phyloP scores from a whole-genome alignment of 2,329 filamentous ascomycete genomes.

The Coniochaeta sp. region DNA sequence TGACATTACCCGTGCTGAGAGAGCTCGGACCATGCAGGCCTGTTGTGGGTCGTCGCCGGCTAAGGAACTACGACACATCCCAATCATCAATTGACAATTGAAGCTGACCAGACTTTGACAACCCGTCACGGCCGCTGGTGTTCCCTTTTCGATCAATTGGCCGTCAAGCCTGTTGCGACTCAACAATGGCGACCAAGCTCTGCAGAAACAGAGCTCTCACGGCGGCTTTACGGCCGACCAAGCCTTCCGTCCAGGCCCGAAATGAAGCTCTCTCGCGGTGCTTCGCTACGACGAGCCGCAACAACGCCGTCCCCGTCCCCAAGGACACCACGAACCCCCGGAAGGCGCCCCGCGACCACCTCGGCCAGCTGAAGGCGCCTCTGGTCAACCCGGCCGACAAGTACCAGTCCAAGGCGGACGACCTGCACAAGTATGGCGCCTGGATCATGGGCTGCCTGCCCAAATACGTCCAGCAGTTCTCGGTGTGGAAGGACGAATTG shows the following conservation, averaged over 20 bases:
- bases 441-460: constrained; percentile 96
- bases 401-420: constrained; percentile 78
- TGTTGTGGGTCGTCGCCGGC: neutral
- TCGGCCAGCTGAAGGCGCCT: constrained; percentile 64
- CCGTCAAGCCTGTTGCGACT: constrained; percentile 23
- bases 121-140: neutral
- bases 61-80: no score
- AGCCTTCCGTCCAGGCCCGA: constrained; percentile 32
- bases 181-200: constrained; percentile 55
- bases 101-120: constrained; percentile 2
- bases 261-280: constrained; percentile 34
- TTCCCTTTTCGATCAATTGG: constrained; percentile 32
- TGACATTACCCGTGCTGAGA: neutral
- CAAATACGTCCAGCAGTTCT: constrained; percentile 98
- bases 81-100: neutral
- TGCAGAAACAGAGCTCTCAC: constrained; percentile 48
- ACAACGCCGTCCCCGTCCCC: constrained; percentile 44
- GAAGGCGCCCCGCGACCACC: constrained; percentile 48
- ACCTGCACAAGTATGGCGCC: constrained; percentile 88
- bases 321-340: constrained; percentile 62
- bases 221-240: constrained; percentile 47
- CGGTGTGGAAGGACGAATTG: constrained; percentile 98
- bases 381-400: constrained; percentile 91
- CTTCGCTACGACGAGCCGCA: constrained; percentile 40
- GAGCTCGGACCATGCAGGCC: neutral